These are phyloP conservation scores for Aegilops bicornis DNA, from an alignment of 176 grass and related monocot genomes.

Conservation along the genomic window DNA sequence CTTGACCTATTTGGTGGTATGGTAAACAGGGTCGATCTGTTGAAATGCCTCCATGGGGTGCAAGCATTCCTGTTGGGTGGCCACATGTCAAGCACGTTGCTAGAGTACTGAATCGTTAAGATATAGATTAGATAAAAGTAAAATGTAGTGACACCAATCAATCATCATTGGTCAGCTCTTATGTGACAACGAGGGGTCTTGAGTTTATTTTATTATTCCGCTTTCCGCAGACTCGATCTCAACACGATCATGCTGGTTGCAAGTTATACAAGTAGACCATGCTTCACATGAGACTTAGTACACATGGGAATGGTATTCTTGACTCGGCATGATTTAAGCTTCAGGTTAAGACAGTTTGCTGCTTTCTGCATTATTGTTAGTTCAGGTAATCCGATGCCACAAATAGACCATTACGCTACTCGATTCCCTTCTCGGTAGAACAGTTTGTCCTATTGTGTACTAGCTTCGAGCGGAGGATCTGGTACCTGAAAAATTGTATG, in stretches of 20 bases:
- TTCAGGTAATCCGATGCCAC: neutral
- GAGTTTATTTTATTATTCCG: neutral
- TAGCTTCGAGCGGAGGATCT: neutral
- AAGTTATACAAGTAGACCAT: neutral
- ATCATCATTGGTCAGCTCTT: neutral
- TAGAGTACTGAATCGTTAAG: neutral
- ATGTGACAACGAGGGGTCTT: neutral
- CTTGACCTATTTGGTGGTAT: neutral
- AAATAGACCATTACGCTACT: neutral
- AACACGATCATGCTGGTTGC: neutral
- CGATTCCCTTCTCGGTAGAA: neutral
- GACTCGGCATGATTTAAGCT: neutral
- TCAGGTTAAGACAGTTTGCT: neutral
- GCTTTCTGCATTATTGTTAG: neutral
- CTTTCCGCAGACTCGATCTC: neutral
- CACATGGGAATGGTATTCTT: neutral
- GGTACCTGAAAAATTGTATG: neutral
- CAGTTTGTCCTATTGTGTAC: neutral
- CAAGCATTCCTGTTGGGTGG: neutral
- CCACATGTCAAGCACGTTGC: constrained; percentile 29
- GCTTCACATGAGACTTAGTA: neutral
- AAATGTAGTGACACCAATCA: neutral
- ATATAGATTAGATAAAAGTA: neutral
- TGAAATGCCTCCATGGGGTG: neutral
- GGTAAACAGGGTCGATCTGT: neutral